These are phyloP conservation scores for Geosmithia flava DNA, from an alignment of 2,329 filamentous ascomycete species.

Conservation along the genomic window DNA sequence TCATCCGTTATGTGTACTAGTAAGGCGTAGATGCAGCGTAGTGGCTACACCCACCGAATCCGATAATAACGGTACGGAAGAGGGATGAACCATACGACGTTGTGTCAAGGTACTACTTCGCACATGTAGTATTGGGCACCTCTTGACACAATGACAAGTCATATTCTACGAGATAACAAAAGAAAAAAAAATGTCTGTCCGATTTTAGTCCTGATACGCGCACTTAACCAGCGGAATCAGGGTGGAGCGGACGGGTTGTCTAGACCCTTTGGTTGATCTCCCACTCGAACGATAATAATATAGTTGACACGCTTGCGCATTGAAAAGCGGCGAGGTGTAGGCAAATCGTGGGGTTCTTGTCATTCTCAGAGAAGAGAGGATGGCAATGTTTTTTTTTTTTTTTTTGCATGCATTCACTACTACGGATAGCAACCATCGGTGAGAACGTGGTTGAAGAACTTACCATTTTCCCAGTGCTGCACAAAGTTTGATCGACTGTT, in stretches of 20 bases:
- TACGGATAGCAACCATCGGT: neutral
- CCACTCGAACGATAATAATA: conserved; percentile 47
- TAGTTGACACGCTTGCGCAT: conserved; percentile 49
- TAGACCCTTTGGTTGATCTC: conserved; percentile 51
- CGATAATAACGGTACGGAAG: no score
- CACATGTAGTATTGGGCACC: no score
- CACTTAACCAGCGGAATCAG: conserved; percentile 43
- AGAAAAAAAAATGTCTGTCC: conserved; percentile 48
- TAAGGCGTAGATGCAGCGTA: no score
- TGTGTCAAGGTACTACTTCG: no score
- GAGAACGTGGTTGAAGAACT: no score
- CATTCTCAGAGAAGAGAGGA: neutral
- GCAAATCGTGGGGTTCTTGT: conserved; percentile 41
- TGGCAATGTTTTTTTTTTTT: no score
- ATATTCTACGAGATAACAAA: no score
- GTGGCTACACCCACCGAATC: no score
- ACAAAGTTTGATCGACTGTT: no score
- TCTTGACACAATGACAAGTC: no score
- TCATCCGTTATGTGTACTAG: no score
- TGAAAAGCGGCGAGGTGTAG: conserved; percentile 44
- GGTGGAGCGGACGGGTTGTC: conserved; percentile 58
- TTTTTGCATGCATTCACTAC: neutral
- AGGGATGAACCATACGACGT: no score
- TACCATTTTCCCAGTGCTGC: neutral
- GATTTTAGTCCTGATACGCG: conserved; percentile 50